Evolutionary conservation across 495 filamentous ascomycete genomes (phyloP), one percentile per base, ranked within the genome.

Genomic region (Aspergillus diversus): DNA sequence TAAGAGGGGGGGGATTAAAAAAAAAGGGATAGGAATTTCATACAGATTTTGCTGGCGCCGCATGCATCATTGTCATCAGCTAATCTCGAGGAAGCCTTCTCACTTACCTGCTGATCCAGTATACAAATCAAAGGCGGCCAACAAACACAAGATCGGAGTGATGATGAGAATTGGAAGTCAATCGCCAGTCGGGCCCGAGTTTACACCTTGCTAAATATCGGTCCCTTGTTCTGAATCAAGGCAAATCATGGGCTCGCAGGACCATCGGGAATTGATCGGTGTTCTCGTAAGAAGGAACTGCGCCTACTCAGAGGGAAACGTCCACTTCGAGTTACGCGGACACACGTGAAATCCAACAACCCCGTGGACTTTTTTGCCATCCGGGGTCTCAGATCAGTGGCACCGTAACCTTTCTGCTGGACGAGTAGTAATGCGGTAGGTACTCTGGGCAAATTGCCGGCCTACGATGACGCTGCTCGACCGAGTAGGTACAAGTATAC

Each of bases 111-210:
- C 51, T 52, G 42, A 59, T 42, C 16, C 27, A 55, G 33, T n/a
- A 59, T 55, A 39, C 60, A 63, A 63, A 60, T 60, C 57, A 60
- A 16, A 32, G 43, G 17, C n/a, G 33, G 54, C 62, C 65, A 66
- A 54, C 65, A 53, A 59, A 50, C 15, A 7, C 9, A 50, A 50
- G 11, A 21, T 50, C 21, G 47, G 21, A 50, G n/a, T 50, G 0
- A 50, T 50, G 15, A 27, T 17, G 47, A 50, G 47, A 31, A 50
- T 11, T n/a, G 15, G 17, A 31, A 53, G 16, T 32, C 27, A 54
- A 34, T 34, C 51, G 17, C 32, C 50, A 61, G 34, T 55, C 49
- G 16, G 55, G 43, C 27, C 37, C 55, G 34, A 46, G 35, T 46
- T 46, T 31, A 57, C 55, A n/a, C 31, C 35, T 47, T 57, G 57